Conservation (phyloP, 805 yeast species). For the Helenozyma rhizophorensis region DNA sequence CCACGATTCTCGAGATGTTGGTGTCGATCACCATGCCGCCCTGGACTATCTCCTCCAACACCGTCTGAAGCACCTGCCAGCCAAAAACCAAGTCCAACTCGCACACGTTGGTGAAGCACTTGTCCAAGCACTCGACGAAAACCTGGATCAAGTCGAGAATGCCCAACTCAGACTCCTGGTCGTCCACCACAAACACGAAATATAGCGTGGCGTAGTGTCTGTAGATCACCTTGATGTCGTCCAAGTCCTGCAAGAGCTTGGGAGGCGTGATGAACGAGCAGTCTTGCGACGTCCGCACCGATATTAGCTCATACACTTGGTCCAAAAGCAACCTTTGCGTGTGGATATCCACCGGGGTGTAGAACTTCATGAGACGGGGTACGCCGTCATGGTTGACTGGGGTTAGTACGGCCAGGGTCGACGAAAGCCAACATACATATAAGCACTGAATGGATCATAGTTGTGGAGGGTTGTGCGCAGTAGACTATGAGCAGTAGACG, state of each 20-base stretch:
- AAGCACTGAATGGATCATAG: conserved; percentile 82
- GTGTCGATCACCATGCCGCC: conserved; percentile 99
- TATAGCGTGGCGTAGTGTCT: conserved; percentile 94
- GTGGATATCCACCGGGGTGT: conserved; percentile 81
- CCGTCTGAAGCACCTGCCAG: conserved; percentile 94
- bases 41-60: conserved; percentile 85
- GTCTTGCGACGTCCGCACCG: conserved; percentile 65
- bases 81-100: conserved; percentile 97
- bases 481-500: too few species aligned
- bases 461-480: too few species aligned
- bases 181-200: conserved; percentile 93
- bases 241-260: conserved; percentile 62
- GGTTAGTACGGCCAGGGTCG: conserved; percentile 17
- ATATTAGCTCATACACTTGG: conserved; percentile 77
- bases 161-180: conserved; percentile 92
- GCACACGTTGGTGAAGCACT: conserved; percentile 91
- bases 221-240: conserved; percentile 83
- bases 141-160: conserved; percentile 92
- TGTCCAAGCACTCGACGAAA: conserved; percentile 90
- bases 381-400: conserved; percentile 84
- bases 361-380: conserved; percentile 86
- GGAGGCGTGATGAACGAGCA: conserved; percentile 92
- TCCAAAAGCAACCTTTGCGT: conserved; percentile 76
- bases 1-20: conserved; percentile 73
- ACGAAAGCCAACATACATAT: conserved; percentile 53